phyloP scores from a whole-genome alignment of 1,139 yeast genomes.

The Petasospora fabianii region DNA sequence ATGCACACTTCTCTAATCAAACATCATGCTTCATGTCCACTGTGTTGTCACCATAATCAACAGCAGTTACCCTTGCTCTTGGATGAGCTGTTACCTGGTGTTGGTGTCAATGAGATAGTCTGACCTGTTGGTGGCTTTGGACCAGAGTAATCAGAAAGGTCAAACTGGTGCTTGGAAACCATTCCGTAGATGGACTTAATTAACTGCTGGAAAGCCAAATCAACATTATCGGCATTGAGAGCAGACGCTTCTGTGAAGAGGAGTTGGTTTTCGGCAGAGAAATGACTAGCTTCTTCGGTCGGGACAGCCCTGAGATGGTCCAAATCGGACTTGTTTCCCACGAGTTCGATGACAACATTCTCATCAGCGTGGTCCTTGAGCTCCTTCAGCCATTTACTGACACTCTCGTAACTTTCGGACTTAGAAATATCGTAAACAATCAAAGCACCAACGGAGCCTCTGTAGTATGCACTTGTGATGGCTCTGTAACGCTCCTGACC shows the following conservation, averaged over 20 bases:
- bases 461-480: slow-evolving; percentile 92
- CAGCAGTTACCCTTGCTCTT: slow-evolving; percentile 66
- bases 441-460: slow-evolving; percentile 98
- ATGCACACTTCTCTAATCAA: slow-evolving; percentile 1
- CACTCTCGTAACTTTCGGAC: slow-evolving; percentile 89
- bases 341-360: slow-evolving; percentile 92
- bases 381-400: slow-evolving; percentile 93
- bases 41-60: slow-evolving; percentile 29
- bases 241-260: slow-evolving; percentile 98
- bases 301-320: slow-evolving; percentile 96
- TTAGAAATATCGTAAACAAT: slow-evolving; percentile 94
- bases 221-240: slow-evolving; percentile 91
- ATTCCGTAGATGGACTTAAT: slow-evolving; percentile 89
- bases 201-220: slow-evolving; percentile 87
- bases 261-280: slow-evolving; percentile 89
- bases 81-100: slow-evolving; percentile 75
- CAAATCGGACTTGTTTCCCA: slow-evolving; percentile 94
- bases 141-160: slow-evolving; percentile 55
- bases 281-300: slow-evolving; percentile 93
- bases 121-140: slow-evolving; percentile 71
- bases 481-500: slow-evolving; percentile 99
- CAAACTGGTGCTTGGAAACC: slow-evolving; percentile 84
- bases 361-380: slow-evolving; percentile 96
- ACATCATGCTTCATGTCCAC: slow-evolving; percentile 4
- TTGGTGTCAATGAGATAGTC: slow-evolving; percentile 89